Evolutionary conservation across 306 rosid species (phyloP).

Genomic region (Citrullus mucosospermus): DNA sequence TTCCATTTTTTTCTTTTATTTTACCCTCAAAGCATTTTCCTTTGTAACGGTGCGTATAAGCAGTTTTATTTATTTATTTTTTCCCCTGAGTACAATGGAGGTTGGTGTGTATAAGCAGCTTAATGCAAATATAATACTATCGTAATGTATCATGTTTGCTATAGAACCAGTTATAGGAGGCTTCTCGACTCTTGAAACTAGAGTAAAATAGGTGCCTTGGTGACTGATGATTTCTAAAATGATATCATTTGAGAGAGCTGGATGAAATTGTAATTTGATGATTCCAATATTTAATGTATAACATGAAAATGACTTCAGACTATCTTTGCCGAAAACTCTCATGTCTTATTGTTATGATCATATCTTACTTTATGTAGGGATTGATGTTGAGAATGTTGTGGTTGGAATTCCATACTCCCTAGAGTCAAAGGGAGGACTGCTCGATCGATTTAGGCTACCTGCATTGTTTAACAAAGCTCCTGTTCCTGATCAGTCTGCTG

Average conservation of each 20-base stretch:
- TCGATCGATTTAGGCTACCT: neutral
- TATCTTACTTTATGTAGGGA: neutral
- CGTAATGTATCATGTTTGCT: neutral
- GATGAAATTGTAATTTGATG: neutral
- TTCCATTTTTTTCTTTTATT: no score
- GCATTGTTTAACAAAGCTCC: neutral
- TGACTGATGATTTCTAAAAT: neutral
- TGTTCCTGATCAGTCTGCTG: constrained; percentile 7
- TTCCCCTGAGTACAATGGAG: no score
- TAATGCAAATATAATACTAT: neutral
- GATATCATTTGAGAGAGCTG: neutral
- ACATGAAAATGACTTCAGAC: neutral
- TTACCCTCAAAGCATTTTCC: no score
- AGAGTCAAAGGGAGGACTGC: constrained; percentile 3
- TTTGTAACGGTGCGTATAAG: no score
- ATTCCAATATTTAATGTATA: neutral
- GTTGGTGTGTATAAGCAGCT: neutral
- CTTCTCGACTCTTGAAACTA: neutral
- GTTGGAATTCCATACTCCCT: constrained; percentile 4
- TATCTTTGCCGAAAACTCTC: neutral
- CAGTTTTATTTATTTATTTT: no score
- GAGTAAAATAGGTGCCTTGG: neutral
- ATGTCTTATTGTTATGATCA: neutral
- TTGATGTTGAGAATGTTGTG: neutral
- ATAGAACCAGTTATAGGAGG: neutral